Conservation (phyloP, 768 basidiomycete species). For the Mycena polygramma region DNA sequence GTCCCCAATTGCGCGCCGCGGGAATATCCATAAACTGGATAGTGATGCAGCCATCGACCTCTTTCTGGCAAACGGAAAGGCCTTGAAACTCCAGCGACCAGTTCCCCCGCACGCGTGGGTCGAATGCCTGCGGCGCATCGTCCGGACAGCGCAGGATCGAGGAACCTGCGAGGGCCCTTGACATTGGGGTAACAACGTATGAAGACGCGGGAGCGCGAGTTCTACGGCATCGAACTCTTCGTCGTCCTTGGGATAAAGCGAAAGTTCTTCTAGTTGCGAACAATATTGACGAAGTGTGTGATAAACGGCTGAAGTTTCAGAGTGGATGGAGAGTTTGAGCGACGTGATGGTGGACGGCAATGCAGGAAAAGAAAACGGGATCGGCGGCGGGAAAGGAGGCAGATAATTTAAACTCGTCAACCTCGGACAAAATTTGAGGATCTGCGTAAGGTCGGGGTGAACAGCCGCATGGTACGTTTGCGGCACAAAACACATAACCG, state of each 20-base stretch:
- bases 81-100: not conserved
- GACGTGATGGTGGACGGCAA: not conserved
- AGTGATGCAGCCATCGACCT: not conserved
- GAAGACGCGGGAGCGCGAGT: not conserved
- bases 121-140: not conserved
- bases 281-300: not conserved
- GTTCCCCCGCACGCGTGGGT: not conserved
- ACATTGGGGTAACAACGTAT: not conserved
- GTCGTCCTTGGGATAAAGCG: not conserved
- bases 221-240: not conserved
- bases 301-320: not conserved
- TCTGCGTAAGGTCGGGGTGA: not conserved
- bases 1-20: too few relatives aligned
- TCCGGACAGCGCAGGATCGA: not conserved
- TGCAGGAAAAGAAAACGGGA: not conserved
- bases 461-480: not conserved
- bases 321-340: not conserved
- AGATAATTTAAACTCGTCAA: not conserved
- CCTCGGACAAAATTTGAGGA: not conserved
- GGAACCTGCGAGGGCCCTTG: not conserved
- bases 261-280: not conserved
- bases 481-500: not conserved
- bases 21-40: not conserved
- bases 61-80: not conserved
- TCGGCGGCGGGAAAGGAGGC: not conserved